Base-by-base conservation (phyloP, 164 flowering plant species). In the Magnolia changhungtana region DNA sequence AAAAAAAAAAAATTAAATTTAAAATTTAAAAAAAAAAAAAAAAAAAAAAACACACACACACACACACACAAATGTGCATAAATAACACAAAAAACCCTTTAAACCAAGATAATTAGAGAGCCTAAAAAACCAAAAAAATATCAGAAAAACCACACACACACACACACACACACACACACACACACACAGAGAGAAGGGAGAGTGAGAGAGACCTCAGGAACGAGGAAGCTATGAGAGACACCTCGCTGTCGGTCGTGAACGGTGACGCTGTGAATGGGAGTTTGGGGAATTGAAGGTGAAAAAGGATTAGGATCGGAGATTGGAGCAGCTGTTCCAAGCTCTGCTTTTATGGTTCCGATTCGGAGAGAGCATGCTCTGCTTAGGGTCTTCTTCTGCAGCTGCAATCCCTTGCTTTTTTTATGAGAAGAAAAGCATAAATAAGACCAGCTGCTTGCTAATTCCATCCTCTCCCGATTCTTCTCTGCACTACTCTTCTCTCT, bases 191-290 rank as follows among this genome's bases (percentile, higher is more conserved):
- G 10, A 58, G 55, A 59, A 16, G 73, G 49, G 59, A 21, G 8
- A 50, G 14, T 8, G 8, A 9, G 3, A 19, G n/a, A 37, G 73
- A 93, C 98, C 97, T 95, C 97, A 2, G 98, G 98, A 27, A 95
- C 98, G 21, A 82, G 58, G 87, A 93, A 95, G 63, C 92, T 87
- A 80, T 95, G 97, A 69, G 84, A 86, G n/a, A 90, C 81, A 1
- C 91, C 97, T 23, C 93, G 90, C 71, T 86, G 85, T 61, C 93
- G 80, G 78, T 95, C 98, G 78, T 85, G 95, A 27, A 95, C 97
- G 18, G 90, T 93, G 80, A 95, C 94, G 64, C 89, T 95, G 81
- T 93, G 98, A 0, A 85, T 72, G 1, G 85, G 89, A 45, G 85
- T 77, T 11, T 88, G 72, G 8, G 77, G 37, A 11, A 66, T 21